Evolutionary conservation across 306 rosid genomes (phyloP).

Genomic region (Pachyrhizus erosus): DNA sequence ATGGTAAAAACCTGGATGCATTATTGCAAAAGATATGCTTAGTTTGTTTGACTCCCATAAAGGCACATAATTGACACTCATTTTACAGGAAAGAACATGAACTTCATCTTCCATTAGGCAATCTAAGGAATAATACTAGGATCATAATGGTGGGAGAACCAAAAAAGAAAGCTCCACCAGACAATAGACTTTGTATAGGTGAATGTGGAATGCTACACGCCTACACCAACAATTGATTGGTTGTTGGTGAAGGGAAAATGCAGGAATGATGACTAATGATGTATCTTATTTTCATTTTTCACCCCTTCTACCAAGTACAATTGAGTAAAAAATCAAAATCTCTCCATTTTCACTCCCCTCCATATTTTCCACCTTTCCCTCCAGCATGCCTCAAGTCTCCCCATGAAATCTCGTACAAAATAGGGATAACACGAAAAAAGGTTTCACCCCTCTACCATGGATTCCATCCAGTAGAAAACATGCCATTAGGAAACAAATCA

Average conservation of each 20-base stretch:
- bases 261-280: neutral
- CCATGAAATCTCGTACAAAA: neutral
- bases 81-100: neutral
- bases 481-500: neutral
- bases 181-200: too few species aligned
- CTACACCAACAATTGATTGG: too few species aligned
- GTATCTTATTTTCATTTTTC: neutral
- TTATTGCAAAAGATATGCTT: neutral
- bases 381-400: neutral
- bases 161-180: neutral
- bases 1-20: constrained; percentile 13
- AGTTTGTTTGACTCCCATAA: neutral
- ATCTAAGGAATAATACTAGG: neutral
- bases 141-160: neutral
- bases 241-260: too few species aligned
- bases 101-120: neutral
- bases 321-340: neutral
- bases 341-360: neutral
- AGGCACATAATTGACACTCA: neutral
- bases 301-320: neutral
- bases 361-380: neutral
- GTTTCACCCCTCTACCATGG: neutral
- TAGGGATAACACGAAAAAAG: neutral
- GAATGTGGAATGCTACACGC: too few species aligned
- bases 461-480: neutral